Base-by-base conservation (phyloP, 305 asterid species). In the Nicotiana rustica region DNA sequence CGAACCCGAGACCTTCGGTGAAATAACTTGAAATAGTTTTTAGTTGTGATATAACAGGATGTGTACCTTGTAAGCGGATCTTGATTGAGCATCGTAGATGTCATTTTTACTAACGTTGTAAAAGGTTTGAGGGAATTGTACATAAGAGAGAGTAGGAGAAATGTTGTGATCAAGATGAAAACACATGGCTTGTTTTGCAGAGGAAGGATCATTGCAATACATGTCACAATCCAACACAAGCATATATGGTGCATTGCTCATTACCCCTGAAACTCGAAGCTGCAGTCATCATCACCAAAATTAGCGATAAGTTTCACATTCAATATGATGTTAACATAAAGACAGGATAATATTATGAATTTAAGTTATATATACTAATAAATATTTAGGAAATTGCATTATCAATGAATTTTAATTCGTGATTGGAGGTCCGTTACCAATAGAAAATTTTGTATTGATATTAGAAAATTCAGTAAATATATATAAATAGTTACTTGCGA, bases 141-240 rank as follows among this genome's bases (percentile, higher is more conserved):
- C 96, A 47, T 85, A 92, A 0, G 97, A 83, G 5, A 94, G 87
- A 35, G 93, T 81, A 13, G 64, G 52, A 8, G 97, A 92, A 10
- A 92, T 59, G 4, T 88, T 21, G 25, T 89, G 85, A 56, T 94
- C 97, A 15, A 94, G 94, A 86, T 94, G 95, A 87, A 92, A 92
- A 79, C 98, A 91, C 97, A 94, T 94, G 21, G 98, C 97, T 84
- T 94, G 96, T 81, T 89, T 88, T 19, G 97, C 92, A 0, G 97
- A 94, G 59, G 96, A 84, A 9, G 97, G 93, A 68, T 87, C 95
- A 52, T 92, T 91, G 84, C 95, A 92, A 21, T 92, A 92, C 93
- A 92, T 92, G 86, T 92, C 95, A 44, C 95, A 90, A 52, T 92
- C 95, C 86, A 92, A 85, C 7, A 90, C 89, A 61, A 90, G 82